A percentile compares a stretch with the other conserved stretches of the same genome.
These are phyloP conservation scores for Boeremia lycopersici DNA, from an alignment of 2,329 filamentous ascomycete species.

Conservation along the genomic window DNA sequence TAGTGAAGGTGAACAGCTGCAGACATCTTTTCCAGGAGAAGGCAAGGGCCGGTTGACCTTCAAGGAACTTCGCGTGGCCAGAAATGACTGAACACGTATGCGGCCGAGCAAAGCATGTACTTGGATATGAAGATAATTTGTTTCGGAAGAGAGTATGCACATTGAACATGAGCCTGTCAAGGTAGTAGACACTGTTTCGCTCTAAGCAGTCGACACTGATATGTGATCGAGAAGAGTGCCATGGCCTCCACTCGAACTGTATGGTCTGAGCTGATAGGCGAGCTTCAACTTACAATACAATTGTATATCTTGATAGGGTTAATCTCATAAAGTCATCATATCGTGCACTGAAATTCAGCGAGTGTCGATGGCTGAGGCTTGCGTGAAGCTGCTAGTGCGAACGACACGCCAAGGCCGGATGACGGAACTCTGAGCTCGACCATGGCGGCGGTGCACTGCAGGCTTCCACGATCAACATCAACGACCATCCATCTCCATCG, in stretches of 20 bases:
- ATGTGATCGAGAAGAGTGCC: too few species aligned
- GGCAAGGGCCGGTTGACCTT: slow-evolving; percentile 8
- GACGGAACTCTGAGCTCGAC: slow-evolving; percentile 2
- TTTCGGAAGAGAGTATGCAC: too few species aligned
- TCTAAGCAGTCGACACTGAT: too few species aligned
- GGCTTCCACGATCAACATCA: slow-evolving; percentile 5
- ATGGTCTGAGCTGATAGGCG: too few species aligned
- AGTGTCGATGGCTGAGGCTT: background rate
- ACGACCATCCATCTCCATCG: slow-evolving; percentile 6
- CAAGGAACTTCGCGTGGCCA: slow-evolving; percentile 1
- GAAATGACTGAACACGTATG: background rate
- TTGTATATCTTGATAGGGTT: too few species aligned
- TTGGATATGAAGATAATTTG: too few species aligned
- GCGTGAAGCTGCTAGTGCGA: background rate
- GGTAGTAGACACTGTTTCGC: too few species aligned
- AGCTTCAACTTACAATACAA: too few species aligned
- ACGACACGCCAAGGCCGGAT: slow-evolving; percentile 1
- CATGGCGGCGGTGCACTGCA: slow-evolving; percentile 12
- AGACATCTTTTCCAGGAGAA: slow-evolving; percentile 9
- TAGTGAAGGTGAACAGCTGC: background rate
- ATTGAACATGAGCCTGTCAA: too few species aligned
- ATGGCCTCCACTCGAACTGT: too few species aligned
- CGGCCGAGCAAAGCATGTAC: background rate
- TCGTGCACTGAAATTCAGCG: too few species aligned
- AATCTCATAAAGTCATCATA: too few species aligned